Conservation (phyloP, 164 flowering plant species). For the Akebia trifoliata region DNA sequence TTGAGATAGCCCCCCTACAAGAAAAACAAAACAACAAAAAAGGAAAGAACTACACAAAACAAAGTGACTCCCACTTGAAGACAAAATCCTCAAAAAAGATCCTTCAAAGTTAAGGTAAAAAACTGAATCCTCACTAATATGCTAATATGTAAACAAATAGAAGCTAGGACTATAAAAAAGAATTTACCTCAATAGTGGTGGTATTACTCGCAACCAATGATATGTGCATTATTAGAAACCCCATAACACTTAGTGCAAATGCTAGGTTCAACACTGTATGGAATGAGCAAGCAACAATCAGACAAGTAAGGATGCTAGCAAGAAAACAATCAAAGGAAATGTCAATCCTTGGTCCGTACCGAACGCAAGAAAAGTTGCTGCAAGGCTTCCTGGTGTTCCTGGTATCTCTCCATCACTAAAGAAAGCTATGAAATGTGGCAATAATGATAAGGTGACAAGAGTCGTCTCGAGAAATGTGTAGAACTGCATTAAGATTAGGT, state of each 20-base stretch:
- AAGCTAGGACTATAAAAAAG: slow-evolving; percentile 6
- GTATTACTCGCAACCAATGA: slow-evolving; percentile 83
- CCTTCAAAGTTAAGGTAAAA: too few species aligned
- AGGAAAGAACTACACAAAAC: too few species aligned
- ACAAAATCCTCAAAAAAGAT: too few species aligned
- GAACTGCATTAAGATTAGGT: slow-evolving; percentile 55
- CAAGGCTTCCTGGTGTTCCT: slow-evolving; percentile 89
- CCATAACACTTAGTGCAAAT: slow-evolving; percentile 87
- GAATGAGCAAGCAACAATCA: slow-evolving; percentile 1
- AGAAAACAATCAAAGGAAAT: background rate
- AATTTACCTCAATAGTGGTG: slow-evolving; percentile 93
- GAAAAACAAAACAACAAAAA: too few species aligned
- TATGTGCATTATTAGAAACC: slow-evolving; percentile 94
- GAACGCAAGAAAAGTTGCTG: slow-evolving; percentile 92
- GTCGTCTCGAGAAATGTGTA: slow-evolving; percentile 95
- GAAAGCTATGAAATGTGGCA: slow-evolving; percentile 91
- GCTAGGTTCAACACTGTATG: slow-evolving; percentile 84
- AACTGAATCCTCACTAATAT: background rate
- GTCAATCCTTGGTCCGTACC: slow-evolving; percentile 39
- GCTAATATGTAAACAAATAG: background rate
- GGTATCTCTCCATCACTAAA: slow-evolving; percentile 90
- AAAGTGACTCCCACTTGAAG: too few species aligned
- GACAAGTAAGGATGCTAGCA: background rate
- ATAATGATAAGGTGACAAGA: slow-evolving; percentile 70
- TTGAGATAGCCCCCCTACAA: too few species aligned